These are phyloP conservation scores for Amborella trichopoda DNA, from an alignment of 164 flowering plant genomes.

Conservation along the genomic window DNA sequence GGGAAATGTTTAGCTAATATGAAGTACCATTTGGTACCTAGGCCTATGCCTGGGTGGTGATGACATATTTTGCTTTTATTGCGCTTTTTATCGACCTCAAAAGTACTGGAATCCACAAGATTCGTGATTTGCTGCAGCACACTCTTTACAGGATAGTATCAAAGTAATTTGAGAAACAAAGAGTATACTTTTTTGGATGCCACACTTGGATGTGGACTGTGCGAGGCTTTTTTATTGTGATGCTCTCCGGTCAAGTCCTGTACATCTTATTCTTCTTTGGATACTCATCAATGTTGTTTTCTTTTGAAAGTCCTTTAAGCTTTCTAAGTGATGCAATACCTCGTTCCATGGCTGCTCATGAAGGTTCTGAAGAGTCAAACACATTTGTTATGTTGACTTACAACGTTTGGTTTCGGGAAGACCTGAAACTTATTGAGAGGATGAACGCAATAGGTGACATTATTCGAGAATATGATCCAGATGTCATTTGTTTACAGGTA, in stretches of 20 bases:
- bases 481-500: slow-evolving; percentile 93
- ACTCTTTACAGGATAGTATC: no score
- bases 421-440: slow-evolving; percentile 65
- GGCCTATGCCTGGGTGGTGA: no score
- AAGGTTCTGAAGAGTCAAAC: slow-evolving; percentile 2
- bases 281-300: neutral
- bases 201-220: neutral
- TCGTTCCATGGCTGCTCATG: slow-evolving; percentile 13
- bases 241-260: neutral
- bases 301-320: neutral
- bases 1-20: no score
- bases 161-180: no score
- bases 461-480: slow-evolving; percentile 64
- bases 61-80: no score
- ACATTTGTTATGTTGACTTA: slow-evolving; percentile 63
- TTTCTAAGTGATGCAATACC: no score
- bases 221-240: neutral
- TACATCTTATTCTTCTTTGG: neutral
- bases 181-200: no score
- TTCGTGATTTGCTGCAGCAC: no score
- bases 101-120: no score
- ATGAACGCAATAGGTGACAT: slow-evolving; percentile 83
- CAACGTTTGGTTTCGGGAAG: slow-evolving; percentile 94
- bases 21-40: no score
- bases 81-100: no score